Base-by-base conservation (phyloP, 78 protist genomes). In the Dictyostelium intermedium region DNA sequence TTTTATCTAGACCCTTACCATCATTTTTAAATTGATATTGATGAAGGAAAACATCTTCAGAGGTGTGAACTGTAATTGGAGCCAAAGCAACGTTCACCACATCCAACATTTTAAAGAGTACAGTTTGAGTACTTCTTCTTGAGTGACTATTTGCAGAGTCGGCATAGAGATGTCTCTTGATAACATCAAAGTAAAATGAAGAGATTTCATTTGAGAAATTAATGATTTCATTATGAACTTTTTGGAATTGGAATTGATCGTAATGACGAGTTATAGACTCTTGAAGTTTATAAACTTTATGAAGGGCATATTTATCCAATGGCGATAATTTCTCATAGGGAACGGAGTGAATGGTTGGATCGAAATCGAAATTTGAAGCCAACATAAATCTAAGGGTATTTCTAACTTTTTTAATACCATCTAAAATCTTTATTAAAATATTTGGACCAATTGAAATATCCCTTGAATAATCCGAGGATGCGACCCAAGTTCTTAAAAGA, bases 401-500 rank as follows among this genome's bases (percentile, higher is more conserved):
- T 73, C 87, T 77, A 23, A 85, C 16, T 61, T 84, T 83, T 61
- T 73, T 84, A 35, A 92, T 41, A 35, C 14, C 73, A n/a, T 74
- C 87, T n/a, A 73, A 47, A 18, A 84, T 72, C 5, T 47, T 45
- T 16, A 60, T 27, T 14, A 97, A 9, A 72, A 92, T 91, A n/a
- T n/a, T 47, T 20, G 79, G 91, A 45, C 98, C 98, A 60, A 98
- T 76, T 18, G 56, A 50, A 34, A 98, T 96, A 34, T 98, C 99
- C 53, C 27, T 32, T 3, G 97, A 27, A 87, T 91, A 97, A 73
- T 97, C 98, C 0, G 82, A 39, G 0, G 98, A 81, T 0, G 99
- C 92, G 2, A 92, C 98, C 99, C 99, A 98, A 80, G 96, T 69
- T 5, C 99, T 91, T 37, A 98, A 87, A 18, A 96, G 85, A 77